Percentiles rank a stretch among this genome's conserved stretches.
Evolutionary conservation across 176 grass and related monocot species (phyloP).

Genomic region (Poa pratensis): DNA sequence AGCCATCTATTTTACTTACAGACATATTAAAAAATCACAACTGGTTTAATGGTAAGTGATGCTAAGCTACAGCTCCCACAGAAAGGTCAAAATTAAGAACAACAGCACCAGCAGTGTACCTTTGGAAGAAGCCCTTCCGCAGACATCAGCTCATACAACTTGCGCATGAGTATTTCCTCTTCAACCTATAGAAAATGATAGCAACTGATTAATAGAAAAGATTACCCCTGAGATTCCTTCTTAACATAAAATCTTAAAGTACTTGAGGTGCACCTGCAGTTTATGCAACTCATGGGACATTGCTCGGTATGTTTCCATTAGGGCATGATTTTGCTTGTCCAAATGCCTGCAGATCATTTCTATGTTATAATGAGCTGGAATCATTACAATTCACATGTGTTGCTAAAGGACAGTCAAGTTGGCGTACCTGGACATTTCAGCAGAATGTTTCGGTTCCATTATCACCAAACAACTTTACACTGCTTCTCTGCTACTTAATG

Average conservation of each 20-base stretch:
- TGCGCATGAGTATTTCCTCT: constrained; percentile 89
- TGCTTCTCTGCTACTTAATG: background rate
- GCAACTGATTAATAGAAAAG: constrained; percentile 27
- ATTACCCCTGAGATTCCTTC: background rate
- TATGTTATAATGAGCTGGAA: constrained; percentile 35
- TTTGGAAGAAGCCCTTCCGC: constrained; percentile 73
- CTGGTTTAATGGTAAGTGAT: constrained; percentile 15
- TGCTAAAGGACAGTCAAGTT: constrained; percentile 5
- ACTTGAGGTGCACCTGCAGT: constrained; percentile 55
- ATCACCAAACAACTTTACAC: constrained; percentile 32
- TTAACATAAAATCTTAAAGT: constrained; percentile 13
- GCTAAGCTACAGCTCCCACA: constrained; percentile 17
- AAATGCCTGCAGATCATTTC: constrained; percentile 62
- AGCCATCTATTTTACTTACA: background rate
- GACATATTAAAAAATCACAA: background rate
- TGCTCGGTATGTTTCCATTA: constrained; percentile 65
- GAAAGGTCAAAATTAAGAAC: background rate
- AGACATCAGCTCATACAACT: constrained; percentile 72
- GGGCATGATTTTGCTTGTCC: constrained; percentile 76
- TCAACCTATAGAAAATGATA: constrained; percentile 63
- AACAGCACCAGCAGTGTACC: constrained; percentile 47
- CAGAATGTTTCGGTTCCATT: constrained; percentile 81
- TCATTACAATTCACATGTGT: background rate
- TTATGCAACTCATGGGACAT: constrained; percentile 81
- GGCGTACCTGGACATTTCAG: constrained; percentile 65